Evolutionary conservation across 768 basidiomycete genomes (phyloP), one percentile per base, ranked within the genome.

Genomic region (Daedaleopsis nitida): DNA sequence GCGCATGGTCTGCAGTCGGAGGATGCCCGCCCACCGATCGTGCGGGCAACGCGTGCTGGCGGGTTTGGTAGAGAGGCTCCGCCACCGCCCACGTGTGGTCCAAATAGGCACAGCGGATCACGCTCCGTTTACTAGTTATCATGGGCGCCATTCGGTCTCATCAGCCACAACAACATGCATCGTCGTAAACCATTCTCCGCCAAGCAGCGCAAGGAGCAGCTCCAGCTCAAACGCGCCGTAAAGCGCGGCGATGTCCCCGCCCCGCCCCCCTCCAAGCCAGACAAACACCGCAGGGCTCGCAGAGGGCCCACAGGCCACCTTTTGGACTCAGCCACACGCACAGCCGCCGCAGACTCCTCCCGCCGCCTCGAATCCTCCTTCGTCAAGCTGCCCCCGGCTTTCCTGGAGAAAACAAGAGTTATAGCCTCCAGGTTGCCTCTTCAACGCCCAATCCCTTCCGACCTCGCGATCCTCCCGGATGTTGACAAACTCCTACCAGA

Each of bases 151-250:
- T 42, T 5, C 39, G 11, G 3, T 5, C 39, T 42, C 11, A 12
- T 42, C 53, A 42, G 39, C 39, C 45, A 57, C 44, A 45, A 21
- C 48, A 3, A 32, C 27, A 77, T 78, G 76, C 71, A 73, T 37
- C 73, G 78, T 32, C 68, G 70, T 39, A 77, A 75, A 57, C 75
- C 86, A n/a, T 79, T 77, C 11, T 90, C 88, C 0, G 81, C 80
- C 43, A 89, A 86, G 58, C 80, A 89, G 68, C 87, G 86, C 65
- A 92, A 88, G 63, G 86, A 83, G 1, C 83, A 91, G 59, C 80
- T 87, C 9, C 86, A 92, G 71, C 81, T 86, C 52, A 92, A 91
- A 68, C 88, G 94, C 23, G 94, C 94, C 5, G 75, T 89, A 35
- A 96, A 96, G 72, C 87, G 93, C 35, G 94, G 91, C 5, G 91